phyloP scores from a whole-genome alignment of 1,284 basidiomycete genomes.

The Thelephora terrestris region DNA sequence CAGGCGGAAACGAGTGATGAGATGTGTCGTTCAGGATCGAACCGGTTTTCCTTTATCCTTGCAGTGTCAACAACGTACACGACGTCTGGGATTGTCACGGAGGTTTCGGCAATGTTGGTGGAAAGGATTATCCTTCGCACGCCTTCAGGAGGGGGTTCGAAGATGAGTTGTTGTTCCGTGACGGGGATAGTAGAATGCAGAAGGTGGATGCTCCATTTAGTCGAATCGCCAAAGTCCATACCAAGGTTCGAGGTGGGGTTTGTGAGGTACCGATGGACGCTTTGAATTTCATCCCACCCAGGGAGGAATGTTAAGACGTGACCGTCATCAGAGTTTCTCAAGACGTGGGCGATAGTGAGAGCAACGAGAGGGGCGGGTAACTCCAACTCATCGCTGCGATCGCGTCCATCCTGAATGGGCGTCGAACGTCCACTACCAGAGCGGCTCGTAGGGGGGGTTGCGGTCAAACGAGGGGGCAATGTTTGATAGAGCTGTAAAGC shows the following conservation, averaged over 20 bases:
- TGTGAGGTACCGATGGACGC: constrained; percentile 62
- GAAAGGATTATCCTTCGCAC: constrained; percentile 85
- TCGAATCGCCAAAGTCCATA: constrained; percentile 50
- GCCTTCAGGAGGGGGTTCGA: constrained; percentile 69
- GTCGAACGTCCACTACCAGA: neutral
- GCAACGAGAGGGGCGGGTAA: constrained; percentile 80
- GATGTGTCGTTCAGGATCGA: constrained; percentile 84
- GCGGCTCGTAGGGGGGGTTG: constrained; percentile 2
- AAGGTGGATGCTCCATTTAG: constrained; percentile 71
- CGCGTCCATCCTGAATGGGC: constrained; percentile 10
- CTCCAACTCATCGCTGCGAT: constrained; percentile 59
- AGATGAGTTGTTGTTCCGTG: constrained; percentile 85
- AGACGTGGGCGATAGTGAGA: constrained; percentile 73
- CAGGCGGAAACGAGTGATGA: constrained; percentile 83
- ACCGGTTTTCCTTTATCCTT: constrained; percentile 88
- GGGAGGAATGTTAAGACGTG: constrained; percentile 91
- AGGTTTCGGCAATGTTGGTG: constrained; percentile 96
- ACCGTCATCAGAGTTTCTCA: constrained; percentile 69
- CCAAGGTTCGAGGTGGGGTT: constrained; percentile 39
- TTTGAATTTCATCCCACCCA: constrained; percentile 88
- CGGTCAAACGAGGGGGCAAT: constrained; percentile 6
- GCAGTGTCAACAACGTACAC: constrained; percentile 91
- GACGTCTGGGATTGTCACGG: constrained; percentile 93
- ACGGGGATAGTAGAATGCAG: constrained; percentile 89
- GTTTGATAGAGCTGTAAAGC: constrained; percentile 4